Evolutionary conservation across 208 protist genomes (phyloP).

Genomic region (Zelonia costaricensis): DNA sequence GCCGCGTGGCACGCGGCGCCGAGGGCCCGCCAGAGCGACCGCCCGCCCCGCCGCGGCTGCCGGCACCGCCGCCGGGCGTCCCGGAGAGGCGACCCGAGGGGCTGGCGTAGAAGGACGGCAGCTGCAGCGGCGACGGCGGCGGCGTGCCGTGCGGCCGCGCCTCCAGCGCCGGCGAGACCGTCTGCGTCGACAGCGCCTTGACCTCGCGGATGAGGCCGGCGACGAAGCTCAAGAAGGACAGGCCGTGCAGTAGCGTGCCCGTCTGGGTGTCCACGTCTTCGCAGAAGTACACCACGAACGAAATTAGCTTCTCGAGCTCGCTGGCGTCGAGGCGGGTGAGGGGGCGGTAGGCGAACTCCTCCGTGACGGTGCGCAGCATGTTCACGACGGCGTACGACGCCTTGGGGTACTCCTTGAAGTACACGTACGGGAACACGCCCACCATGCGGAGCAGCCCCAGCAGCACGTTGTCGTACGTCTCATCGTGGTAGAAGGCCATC

Average conservation of each 20-base stretch:
- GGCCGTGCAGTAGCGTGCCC: slow-evolving; percentile 50
- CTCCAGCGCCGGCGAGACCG: slow-evolving; percentile 16
- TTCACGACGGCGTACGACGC: slow-evolving; percentile 53
- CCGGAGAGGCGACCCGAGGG: slow-evolving; percentile 35
- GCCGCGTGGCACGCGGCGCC: slow-evolving; percentile 26
- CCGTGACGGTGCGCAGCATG: slow-evolving; percentile 62
- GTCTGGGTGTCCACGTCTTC: slow-evolving; percentile 69
- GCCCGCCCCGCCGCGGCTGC: slow-evolving; percentile 19
- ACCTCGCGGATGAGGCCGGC: slow-evolving; percentile 70
- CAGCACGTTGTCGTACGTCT: slow-evolving; percentile 78
- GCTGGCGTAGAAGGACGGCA: slow-evolving; percentile 51
- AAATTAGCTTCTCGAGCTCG: slow-evolving; percentile 63
- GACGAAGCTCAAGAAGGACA: slow-evolving; percentile 82
- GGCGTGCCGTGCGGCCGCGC: slow-evolving; percentile 28
- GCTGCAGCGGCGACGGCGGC: slow-evolving; percentile 51
- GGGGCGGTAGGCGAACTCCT: slow-evolving; percentile 71
- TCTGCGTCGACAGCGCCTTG: slow-evolving; percentile 52
- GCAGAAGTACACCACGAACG: slow-evolving; percentile 56
- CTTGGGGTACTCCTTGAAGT: slow-evolving; percentile 77
- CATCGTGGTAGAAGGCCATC: slow-evolving; percentile 85
- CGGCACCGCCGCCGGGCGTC: slow-evolving; percentile 30
- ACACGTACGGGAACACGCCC: slow-evolving; percentile 44
- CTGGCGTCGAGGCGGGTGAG: slow-evolving; percentile 54
- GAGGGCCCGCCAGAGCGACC: slow-evolving; percentile 3
- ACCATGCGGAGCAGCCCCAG: slow-evolving; percentile 71